phyloP scores from a whole-genome alignment of 2,329 filamentous ascomycete species.

The Scytalidium sp. region DNA sequence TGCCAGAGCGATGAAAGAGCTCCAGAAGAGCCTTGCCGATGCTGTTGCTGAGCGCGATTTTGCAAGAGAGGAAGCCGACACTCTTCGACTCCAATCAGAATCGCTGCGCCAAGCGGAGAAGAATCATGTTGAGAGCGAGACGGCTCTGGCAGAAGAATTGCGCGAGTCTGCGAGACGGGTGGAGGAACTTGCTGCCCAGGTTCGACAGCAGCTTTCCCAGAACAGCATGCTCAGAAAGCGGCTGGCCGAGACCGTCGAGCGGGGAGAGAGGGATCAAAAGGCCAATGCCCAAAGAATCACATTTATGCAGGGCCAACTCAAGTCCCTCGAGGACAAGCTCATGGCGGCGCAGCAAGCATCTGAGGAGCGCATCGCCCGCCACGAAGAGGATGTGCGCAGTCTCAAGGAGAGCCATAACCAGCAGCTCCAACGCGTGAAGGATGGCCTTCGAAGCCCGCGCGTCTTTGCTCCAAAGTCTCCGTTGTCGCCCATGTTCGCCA shows the following conservation, averaged over 20 bases:
- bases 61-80: slow-evolving; percentile 62
- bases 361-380: slow-evolving; percentile 76
- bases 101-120: slow-evolving; percentile 55
- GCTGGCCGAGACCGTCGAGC: slow-evolving; percentile 73
- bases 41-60: slow-evolving; percentile 71
- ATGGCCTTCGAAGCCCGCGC: slow-evolving; percentile 44
- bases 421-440: slow-evolving; percentile 73
- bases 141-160: slow-evolving; percentile 66
- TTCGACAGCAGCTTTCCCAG: slow-evolving; percentile 74
- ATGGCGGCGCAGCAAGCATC: slow-evolving; percentile 79
- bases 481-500: slow-evolving; percentile 58
- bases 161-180: slow-evolving; percentile 72
- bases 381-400: slow-evolving; percentile 79
- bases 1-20: slow-evolving; percentile 57
- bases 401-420: slow-evolving; percentile 75
- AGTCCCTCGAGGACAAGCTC: slow-evolving; percentile 78
- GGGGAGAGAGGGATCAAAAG: slow-evolving; percentile 81
- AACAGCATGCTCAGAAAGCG: slow-evolving; percentile 75
- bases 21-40: slow-evolving; percentile 66
- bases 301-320: slow-evolving; percentile 76
- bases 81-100: slow-evolving; percentile 60
- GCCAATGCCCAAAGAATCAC: slow-evolving; percentile 80
- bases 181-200: slow-evolving; percentile 75
- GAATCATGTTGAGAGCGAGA: slow-evolving; percentile 55
- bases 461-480: slow-evolving; percentile 57